phyloP scores from a whole-genome alignment of 2,329 filamentous ascomycete genomes.

The Rosellinia necatrix region DNA sequence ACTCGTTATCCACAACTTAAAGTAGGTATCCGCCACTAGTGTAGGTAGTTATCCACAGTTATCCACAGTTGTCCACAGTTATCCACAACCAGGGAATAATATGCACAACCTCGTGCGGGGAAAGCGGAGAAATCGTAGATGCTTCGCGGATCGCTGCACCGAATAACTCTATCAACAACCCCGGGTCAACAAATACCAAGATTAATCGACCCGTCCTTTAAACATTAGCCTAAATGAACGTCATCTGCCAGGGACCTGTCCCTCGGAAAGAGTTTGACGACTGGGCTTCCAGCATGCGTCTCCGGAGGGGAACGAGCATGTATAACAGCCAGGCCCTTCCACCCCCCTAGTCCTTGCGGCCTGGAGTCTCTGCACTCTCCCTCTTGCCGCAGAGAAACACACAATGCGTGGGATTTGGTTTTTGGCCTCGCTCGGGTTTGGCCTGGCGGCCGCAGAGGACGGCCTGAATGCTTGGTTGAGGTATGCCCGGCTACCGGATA shows the following conservation, averaged over 20 bases:
- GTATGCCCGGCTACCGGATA: constrained; percentile 58
- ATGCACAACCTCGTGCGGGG: constrained; percentile 10
- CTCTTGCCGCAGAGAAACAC: not conserved
- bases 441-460: constrained; percentile 58
- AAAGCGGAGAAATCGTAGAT: constrained; percentile 9
- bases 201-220: constrained; percentile 16
- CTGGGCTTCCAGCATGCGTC: not conserved
- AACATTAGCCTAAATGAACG: constrained; percentile 25
- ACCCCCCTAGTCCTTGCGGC: too few species aligned
- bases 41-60: too few species aligned
- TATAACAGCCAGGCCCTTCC: constrained; percentile 13
- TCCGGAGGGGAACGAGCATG: not conserved
- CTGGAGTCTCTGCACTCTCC: not conserved
- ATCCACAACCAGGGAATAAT: not conserved
- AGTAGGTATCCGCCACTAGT: too few species aligned
- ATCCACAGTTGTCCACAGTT: too few species aligned
- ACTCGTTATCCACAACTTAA: too few species aligned
- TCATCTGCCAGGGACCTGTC: not conserved
- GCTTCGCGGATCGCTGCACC: constrained; percentile 19
- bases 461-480: constrained; percentile 67
- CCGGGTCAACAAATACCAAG: not conserved
- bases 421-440: constrained; percentile 34
- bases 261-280: not conserved
- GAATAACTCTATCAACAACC: constrained; percentile 6
- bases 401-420: constrained; percentile 39